Evolutionary conservation across 2,329 filamentous ascomycete species (phyloP), one percentile per base, ranked within the genome.

Genomic region (Endocalyx cinctus): DNA sequence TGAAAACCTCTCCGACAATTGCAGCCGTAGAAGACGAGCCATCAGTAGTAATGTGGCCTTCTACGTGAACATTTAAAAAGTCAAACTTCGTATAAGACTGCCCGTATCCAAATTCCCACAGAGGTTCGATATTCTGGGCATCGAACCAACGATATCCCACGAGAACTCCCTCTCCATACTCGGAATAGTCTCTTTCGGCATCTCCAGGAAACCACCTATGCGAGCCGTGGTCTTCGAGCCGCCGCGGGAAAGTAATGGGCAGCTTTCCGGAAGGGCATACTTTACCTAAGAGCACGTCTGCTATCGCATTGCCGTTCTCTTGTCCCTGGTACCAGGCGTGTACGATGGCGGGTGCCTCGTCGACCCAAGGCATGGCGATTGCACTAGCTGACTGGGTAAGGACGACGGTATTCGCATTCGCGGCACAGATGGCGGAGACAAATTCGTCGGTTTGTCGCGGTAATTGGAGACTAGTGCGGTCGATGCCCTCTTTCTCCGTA

Each of bases 271-370:
- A 76, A 2, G 81, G 80, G 45, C 79, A 83, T 33, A 76, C 66
- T 27, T 73, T 67, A 29, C 80, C 81, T 31, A 79, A 77, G 12
- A 84, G 61, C 2, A 84, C 72, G 46, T 84, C 79, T 4, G 76
- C 78, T 39, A 84, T 76, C 2, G 77, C 77, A 46, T 84, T 82
- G 4, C 80, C 81, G 23, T 73, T 73, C 57, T 84, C 81, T 47
- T 84, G 79, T 5, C 81, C 80, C 35, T 78, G 75, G 49, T 81
- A 84, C 79, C 79, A 84, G n/a, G 74, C 70, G 51, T 73, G 79
- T 4, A 82, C 47, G 25, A 83, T 70, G 17, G 73, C 77, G n/a
- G 74, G 74, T 13, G 82, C 65, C 22, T 66, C 50, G 25, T 62
- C 51, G 3, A 68, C 52, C 74, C 74, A 78, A 2, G 74, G 74